Evolutionary conservation across 768 basidiomycete genomes (phyloP).

Genomic region (Tricholoma saponaceum): DNA sequence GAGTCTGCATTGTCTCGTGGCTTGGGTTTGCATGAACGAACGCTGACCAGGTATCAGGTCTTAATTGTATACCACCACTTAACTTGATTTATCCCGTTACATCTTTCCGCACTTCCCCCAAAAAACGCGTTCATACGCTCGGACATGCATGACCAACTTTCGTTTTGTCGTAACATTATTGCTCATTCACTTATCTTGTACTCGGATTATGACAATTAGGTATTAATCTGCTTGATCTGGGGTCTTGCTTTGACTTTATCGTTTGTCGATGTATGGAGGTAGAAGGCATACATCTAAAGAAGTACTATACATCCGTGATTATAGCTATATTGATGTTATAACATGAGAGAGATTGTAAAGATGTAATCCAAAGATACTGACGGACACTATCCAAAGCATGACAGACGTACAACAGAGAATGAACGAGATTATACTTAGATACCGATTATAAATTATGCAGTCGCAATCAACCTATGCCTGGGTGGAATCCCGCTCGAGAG

Average conservation of each 20-base stretch:
- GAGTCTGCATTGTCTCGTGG: constrained; percentile 11
- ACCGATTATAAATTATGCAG: constrained; percentile 3
- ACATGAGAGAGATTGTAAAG: background rate
- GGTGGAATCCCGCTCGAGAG: background rate
- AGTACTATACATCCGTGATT: background rate
- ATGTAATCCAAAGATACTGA: background rate
- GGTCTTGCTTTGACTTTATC: background rate
- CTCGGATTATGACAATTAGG: background rate
- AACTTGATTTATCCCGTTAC: background rate
- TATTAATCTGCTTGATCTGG: background rate
- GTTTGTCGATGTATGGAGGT: background rate
- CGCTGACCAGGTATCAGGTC: constrained; percentile 76
- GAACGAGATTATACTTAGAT: background rate
- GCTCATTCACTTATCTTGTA: background rate
- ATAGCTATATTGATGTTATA: background rate
- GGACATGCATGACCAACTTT: background rate
- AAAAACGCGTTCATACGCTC: background rate
- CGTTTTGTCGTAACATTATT: background rate
- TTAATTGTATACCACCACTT: constrained; percentile 37
- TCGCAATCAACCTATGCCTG: constrained; percentile 2
- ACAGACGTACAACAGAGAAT: background rate
- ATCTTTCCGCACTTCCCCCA: background rate
- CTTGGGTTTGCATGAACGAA: constrained; percentile 27
- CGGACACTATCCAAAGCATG: background rate
- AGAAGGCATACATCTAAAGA: background rate